Conservation (phyloP, 768 basidiomycete genomes). For the Xerocomellus amylosporus region DNA sequence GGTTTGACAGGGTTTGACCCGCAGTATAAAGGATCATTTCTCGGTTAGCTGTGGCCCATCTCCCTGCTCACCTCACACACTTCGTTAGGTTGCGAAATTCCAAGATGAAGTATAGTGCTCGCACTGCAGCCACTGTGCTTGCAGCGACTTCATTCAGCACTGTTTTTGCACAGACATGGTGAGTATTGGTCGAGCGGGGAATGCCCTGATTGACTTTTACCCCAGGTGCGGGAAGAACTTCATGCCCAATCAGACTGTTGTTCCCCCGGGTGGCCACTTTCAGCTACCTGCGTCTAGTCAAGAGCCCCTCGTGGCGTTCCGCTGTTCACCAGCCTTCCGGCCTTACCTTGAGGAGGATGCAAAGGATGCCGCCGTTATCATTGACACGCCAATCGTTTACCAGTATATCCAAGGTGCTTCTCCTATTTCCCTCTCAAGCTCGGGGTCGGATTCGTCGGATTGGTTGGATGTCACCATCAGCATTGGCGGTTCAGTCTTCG, state of each 20-base stretch:
- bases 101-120: slow-evolving; percentile 1
- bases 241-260: slow-evolving; percentile 38
- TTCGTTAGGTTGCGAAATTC: slow-evolving; percentile 7
- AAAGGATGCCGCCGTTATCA: slow-evolving; percentile 24
- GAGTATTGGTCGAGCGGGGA: no score
- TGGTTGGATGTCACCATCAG: slow-evolving; percentile 30
- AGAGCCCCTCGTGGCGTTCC: slow-evolving; percentile 42
- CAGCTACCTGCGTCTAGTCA: slow-evolving; percentile 33
- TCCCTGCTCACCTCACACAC: neutral
- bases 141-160: slow-evolving; percentile 6
- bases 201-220: neutral
- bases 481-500: slow-evolving; percentile 24
- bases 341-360: slow-evolving; percentile 47
- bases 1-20: no score
- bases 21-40: no score
- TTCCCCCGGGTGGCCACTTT: slow-evolving; percentile 48
- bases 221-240: slow-evolving; percentile 53
- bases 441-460: neutral
- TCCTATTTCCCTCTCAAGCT: slow-evolving; percentile 26
- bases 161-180: slow-evolving; percentile 30
- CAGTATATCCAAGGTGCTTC: slow-evolving; percentile 34
- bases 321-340: slow-evolving; percentile 45
- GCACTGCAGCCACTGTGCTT: slow-evolving; percentile 9
- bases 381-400: slow-evolving; percentile 40
- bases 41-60: no score